Base-by-base conservation (phyloP, 2,329 filamentous ascomycete species). In the Neonectria coccinea region DNA sequence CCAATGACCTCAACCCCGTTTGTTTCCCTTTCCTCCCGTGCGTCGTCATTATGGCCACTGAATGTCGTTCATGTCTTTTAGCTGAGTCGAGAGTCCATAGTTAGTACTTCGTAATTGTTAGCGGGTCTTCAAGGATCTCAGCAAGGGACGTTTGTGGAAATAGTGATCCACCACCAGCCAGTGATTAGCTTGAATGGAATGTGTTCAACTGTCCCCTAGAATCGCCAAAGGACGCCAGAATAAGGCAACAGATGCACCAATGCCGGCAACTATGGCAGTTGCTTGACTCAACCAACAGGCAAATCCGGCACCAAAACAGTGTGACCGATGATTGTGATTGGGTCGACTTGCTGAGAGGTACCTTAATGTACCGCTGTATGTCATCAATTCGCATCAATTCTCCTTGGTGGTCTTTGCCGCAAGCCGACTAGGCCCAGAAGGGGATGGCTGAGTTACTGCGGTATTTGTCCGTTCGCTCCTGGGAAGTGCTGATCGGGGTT, bases 401-500 rank as follows among this genome's bases (percentile, higher is more conserved):
- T 59, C 63, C 61, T 66, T 63, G 45, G 54, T 63, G 45, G 54
- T 65, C 52, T 62, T 61, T 65, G 61, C 60, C 48, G 55, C 52
- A 48, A 47, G 47, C 25, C 22, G 44, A 44, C 70, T 73, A 74
- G 62, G 36, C 69, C 66, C 25, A 56, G 64, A 72, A 59, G 55
- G 68, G 73, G 59, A 69, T 71, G 59, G 64, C 61, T 56, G 66
- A 33, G 45, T 55, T 50, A 65, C 57, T 66, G 67, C 69, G 67
- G 59, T 70, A 69, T 67, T 72, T 64, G 61, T 47, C 53, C 47
- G 48, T 48, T 51, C 42, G 59, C 22, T 20, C 44, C 42, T 22
- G 27, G 47, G 27, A 36, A 54, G 50, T 48, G 64, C 20, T 64
- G 20, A 51, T 44, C 41, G 33, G 44, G 59, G 56, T 47, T 48